These are phyloP conservation scores for Metschnikowia similis DNA, from an alignment of 805 yeast genomes.

Conservation along the genomic window DNA sequence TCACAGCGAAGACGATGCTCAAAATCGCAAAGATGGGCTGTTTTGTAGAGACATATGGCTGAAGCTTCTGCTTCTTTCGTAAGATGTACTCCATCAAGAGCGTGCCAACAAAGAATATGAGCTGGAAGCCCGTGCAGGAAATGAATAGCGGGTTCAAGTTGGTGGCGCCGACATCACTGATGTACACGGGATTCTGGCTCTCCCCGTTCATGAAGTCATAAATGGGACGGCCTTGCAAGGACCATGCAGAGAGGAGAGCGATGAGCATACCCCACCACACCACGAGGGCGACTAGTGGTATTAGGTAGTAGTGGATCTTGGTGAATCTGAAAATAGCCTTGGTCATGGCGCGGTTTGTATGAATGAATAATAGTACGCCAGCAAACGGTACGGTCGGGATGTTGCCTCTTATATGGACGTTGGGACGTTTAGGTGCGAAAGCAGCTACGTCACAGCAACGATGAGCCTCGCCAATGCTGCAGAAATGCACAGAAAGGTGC, in stretches of 20 bases:
- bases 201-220: constrained; percentile 49
- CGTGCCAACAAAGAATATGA: constrained; percentile 64
- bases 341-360: constrained; percentile 3
- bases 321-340: constrained; percentile 26
- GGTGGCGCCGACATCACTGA: constrained; percentile 87
- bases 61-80: constrained; percentile 53
- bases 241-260: constrained; percentile 76
- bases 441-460: constrained; percentile 3
- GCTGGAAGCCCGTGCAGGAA: constrained; percentile 72
- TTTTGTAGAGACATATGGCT: constrained; percentile 43
- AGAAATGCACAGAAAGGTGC: background rate
- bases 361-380: background rate
- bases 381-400: background rate
- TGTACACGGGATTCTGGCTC: constrained; percentile 55
- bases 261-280: constrained; percentile 93
- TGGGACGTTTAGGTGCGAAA: constrained; percentile 1
- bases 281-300: constrained; percentile 63
- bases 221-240: constrained; percentile 71
- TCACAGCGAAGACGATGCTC: constrained; percentile 39
- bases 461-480: constrained; percentile 2
- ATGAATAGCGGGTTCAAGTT: constrained; percentile 81
- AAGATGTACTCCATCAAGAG: constrained; percentile 59
- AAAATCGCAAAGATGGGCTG: constrained; percentile 44
- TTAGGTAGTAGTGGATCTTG: constrained; percentile 45
- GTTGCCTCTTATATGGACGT: background rate